Evolutionary conservation across 176 grass and related monocot genomes (phyloP).

Genomic region (Aegilops speltoides): DNA sequence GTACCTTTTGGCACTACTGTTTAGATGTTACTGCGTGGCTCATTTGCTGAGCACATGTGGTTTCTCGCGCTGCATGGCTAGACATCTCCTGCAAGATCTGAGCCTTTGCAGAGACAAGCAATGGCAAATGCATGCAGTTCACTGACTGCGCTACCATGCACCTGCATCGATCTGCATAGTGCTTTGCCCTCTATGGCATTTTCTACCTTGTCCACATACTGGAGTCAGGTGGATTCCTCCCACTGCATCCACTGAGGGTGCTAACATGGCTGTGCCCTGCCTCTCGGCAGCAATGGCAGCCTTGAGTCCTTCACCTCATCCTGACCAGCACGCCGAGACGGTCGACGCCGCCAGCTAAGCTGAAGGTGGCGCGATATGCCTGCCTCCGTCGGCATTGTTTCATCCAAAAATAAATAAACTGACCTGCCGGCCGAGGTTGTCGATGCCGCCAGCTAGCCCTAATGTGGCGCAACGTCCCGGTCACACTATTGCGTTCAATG

Average conservation of each 20-base stretch:
- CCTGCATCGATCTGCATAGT: constrained; percentile 46
- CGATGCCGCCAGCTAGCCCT: neutral
- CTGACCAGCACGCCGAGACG: neutral
- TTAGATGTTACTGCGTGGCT: constrained; percentile 38
- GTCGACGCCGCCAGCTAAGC: constrained; percentile 36
- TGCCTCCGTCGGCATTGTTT: neutral
- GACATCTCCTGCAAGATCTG: constrained; percentile 51
- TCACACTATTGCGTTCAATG: neutral
- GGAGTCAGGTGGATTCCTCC: constrained; percentile 52
- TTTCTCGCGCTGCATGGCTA: constrained; percentile 20
- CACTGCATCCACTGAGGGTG: constrained; percentile 14
- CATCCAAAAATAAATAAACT: neutral
- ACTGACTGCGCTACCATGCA: neutral
- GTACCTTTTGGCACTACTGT: constrained; percentile 32
- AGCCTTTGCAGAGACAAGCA: constrained; percentile 16
- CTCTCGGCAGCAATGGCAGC: constrained; percentile 41
- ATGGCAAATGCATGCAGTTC: constrained; percentile 18
- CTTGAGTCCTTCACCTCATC: constrained; percentile 41
- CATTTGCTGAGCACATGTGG: neutral
- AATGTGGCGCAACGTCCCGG: neutral
- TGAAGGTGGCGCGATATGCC: neutral
- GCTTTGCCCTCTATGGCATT: constrained; percentile 42
- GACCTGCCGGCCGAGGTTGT: neutral
- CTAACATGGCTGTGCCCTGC: constrained; percentile 41
- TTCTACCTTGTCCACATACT: constrained; percentile 51